Evolutionary conservation across 23 red algal species (phyloP), one percentile per base, ranked within the genome.

Genomic region (Rhodosorus marinus): DNA sequence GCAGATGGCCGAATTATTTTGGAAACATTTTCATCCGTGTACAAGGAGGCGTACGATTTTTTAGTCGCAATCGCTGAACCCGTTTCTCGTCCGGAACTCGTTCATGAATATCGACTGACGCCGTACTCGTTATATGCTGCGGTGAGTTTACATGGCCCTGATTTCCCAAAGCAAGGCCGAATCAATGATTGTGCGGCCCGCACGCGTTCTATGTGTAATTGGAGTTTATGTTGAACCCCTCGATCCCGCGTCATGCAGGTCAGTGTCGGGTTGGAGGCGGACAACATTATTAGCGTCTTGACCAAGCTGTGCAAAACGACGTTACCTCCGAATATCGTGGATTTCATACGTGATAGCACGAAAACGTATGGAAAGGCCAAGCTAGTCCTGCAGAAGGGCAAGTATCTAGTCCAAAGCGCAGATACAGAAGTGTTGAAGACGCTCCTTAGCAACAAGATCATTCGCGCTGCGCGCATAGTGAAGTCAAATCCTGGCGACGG

Each of bases 11-110:
- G 76, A 21, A 94, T 94, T 33, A 84, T 94, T 45, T 59, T 94
- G 9, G 87, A 94, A 54, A 83, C 87, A 3, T 94, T 94, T 49
- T 94, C 87, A 14, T 79, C 87, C 17, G 55, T 94, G 24, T 94
- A 94, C 51, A 76, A 81, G 34, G 77, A 94, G 64, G 87, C 87
- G 20, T 83, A 77, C 26, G 87, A 94, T 50, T 94, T 94, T 57
- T 35, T 94, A 26, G 87, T 94, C n/a, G 87, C 87, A 35, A 77
- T 94, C 47, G 40, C 87, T 15, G 87, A 94, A 52, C 87, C 87
- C 2, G 52, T 67, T 3, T 80, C 71, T 19, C 70, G 87, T 36
- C 87, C 87, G 20, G 87, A 94, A 20, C 67, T 70, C 30, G 38
- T 94, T 49, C 87, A 94, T 38, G 87, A 94, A 54, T 94, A 94